Evolutionary conservation across 1,284 basidiomycete genomes (phyloP).

Genomic region (Rhodofomes roseus): DNA sequence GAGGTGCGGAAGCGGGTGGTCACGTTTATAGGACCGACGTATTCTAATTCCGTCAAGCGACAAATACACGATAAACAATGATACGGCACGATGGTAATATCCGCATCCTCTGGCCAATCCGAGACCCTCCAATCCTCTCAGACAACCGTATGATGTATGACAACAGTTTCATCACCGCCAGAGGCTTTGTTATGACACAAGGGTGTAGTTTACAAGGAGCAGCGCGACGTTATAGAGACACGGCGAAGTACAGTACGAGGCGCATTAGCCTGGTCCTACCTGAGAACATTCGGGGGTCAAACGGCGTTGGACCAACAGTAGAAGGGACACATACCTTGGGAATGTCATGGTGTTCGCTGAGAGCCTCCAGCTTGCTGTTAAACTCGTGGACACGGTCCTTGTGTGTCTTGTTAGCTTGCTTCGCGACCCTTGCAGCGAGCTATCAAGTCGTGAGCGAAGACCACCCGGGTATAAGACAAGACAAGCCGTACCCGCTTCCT

Average conservation of each 20-base stretch:
- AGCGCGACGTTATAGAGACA: constrained; percentile 5
- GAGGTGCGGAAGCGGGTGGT: constrained; percentile 19
- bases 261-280: constrained; percentile 74
- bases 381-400: constrained; percentile 94
- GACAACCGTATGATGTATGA: neutral
- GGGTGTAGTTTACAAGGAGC: constrained; percentile 2
- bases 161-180: neutral
- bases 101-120: neutral
- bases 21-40: constrained; percentile 27
- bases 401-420: constrained; percentile 84
- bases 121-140: neutral
- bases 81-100: constrained; percentile 9
- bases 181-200: neutral
- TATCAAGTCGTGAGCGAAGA: constrained; percentile 25
- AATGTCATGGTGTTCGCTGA: constrained; percentile 93
- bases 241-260: neutral
- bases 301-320: constrained; percentile 11
- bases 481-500: constrained; percentile 66
- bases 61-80: constrained; percentile 33
- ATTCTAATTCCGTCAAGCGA: constrained; percentile 29
- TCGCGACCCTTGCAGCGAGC: constrained; percentile 80
- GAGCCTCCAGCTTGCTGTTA: constrained; percentile 83
- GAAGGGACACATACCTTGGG: constrained; percentile 65
- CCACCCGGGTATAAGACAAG: constrained; percentile 9
- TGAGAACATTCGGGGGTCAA: constrained; percentile 30